phyloP scores from a whole-genome alignment of 176 grass and related monocot species.

The Aegilops tauschii region DNA sequence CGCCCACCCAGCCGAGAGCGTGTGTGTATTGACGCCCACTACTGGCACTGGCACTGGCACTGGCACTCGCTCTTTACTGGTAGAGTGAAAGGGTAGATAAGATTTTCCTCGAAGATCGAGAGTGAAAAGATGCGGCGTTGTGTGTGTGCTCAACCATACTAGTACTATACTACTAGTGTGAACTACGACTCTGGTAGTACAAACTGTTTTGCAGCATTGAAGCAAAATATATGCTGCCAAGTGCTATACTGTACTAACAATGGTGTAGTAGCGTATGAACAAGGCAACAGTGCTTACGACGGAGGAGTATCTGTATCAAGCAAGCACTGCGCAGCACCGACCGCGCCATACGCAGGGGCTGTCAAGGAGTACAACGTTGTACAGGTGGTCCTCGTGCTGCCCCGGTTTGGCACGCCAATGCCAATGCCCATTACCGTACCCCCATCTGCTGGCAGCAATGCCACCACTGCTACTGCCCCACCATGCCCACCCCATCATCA shows the following conservation, averaged over 20 bases:
- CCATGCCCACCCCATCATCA: neutral
- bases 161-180: too few relatives aligned
- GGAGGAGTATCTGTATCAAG: too few relatives aligned
- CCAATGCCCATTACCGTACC: neutral
- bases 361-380: neutral
- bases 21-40: too few relatives aligned
- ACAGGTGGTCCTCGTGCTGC: neutral
- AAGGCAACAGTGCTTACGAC: neutral
- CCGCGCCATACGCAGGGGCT: neutral
- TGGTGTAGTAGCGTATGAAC: neutral
- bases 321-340: too few relatives aligned
- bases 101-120: neutral
- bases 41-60: neutral
- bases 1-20: neutral
- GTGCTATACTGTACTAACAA: neutral
- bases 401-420: neutral
- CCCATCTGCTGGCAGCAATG: too few relatives aligned
- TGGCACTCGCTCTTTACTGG: neutral
- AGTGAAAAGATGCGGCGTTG: neutral
- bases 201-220: neutral
- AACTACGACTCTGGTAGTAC: too few relatives aligned
- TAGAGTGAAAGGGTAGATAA: neutral
- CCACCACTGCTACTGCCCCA: too few relatives aligned
- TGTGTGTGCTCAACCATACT: too few relatives aligned
- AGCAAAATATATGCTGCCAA: too few relatives aligned